A percentile compares a stretch with the other conserved stretches of the same genome.
These are phyloP conservation scores for Lyophyllum decastes DNA, from an alignment of 768 basidiomycete genomes.

Conservation along the genomic window DNA sequence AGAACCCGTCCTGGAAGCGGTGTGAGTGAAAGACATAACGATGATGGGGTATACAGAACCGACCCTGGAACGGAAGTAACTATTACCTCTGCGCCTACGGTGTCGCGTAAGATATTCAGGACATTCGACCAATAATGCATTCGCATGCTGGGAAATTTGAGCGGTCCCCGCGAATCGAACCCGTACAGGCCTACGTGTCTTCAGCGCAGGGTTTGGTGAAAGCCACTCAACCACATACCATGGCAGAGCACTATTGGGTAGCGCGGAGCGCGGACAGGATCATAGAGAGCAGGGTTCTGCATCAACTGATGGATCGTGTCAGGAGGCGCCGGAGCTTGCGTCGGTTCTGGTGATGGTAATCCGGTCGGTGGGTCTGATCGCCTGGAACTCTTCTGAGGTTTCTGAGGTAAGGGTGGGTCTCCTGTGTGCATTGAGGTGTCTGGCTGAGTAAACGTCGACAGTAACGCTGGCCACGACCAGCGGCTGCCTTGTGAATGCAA, in stretches of 20 bases:
- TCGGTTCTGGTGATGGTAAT: conserved; percentile 21
- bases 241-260: conserved; percentile 96
- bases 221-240: conserved; percentile 49
- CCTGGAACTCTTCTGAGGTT: conserved; percentile 11
- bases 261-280: conserved; percentile 78
- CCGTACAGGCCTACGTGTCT: conserved; percentile 78
- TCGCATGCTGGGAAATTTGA: conserved; percentile 77
- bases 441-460: conserved; percentile 21
- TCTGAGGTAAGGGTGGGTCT: conserved; percentile 21
- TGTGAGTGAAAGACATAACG: neutral
- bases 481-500: conserved; percentile 22
- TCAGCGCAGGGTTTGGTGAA: conserved; percentile 6
- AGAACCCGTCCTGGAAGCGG: conserved; percentile 74
- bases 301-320: conserved; percentile 74
- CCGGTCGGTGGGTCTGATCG: conserved; percentile 10
- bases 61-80: conserved; percentile 94
- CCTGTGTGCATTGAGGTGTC: conserved; percentile 12
- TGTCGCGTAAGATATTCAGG: conserved; percentile 74
- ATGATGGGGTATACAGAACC: conserved; percentile 23
- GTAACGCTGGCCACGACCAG: conserved; percentile 29
- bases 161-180: conserved; percentile 88
- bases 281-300: conserved; percentile 72
- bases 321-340: conserved; percentile 20
- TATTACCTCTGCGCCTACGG: conserved; percentile 90
- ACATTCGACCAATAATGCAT: conserved; percentile 96